Evolutionary conservation across 2,329 filamentous ascomycete genomes (phyloP).

Genomic region (Monilinia aucupariae): DNA sequence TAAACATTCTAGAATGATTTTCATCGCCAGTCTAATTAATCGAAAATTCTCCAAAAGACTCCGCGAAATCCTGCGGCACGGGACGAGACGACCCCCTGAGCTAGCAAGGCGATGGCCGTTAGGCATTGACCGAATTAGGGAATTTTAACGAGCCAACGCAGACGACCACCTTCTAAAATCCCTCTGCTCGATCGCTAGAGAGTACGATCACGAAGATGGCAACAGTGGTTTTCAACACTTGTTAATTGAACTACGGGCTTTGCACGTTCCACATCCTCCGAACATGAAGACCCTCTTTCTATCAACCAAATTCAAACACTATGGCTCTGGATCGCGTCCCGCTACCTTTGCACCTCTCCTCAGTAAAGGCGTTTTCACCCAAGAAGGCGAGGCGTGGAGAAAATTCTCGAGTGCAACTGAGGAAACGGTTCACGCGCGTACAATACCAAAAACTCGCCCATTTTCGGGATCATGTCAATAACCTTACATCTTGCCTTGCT

Average conservation of each 20-base stretch:
- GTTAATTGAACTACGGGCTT: not conserved
- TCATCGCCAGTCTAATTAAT: too few species aligned
- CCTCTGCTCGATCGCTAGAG: not conserved
- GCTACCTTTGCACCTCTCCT: constrained; percentile 2
- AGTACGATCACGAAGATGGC: not conserved
- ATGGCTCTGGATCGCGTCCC: constrained; percentile 3
- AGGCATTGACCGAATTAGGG: not conserved
- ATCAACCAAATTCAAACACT: constrained; percentile 4
- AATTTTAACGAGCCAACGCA: not conserved
- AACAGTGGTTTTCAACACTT: not conserved
- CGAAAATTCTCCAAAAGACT: too few species aligned
- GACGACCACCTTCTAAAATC: not conserved
- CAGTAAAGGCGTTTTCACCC: constrained; percentile 15
- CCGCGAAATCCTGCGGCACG: too few species aligned
- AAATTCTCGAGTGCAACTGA: constrained; percentile 13
- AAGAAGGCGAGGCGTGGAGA: constrained; percentile 14
- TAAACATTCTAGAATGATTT: too few species aligned
- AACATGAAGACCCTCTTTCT: constrained; percentile 3
- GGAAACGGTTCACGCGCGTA: constrained; percentile 7
- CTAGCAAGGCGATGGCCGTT: not conserved
- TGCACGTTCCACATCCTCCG: not conserved
- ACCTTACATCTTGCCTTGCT: not conserved
- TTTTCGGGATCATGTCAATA: constrained; percentile 23
- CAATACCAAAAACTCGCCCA: constrained; percentile 22
- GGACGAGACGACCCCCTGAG: too few species aligned